Percentiles rank a stretch among this genome's conserved stretches.
phyloP scores from a whole-genome alignment of 1,139 yeast genomes.

The Hyphopichia burtonii region DNA sequence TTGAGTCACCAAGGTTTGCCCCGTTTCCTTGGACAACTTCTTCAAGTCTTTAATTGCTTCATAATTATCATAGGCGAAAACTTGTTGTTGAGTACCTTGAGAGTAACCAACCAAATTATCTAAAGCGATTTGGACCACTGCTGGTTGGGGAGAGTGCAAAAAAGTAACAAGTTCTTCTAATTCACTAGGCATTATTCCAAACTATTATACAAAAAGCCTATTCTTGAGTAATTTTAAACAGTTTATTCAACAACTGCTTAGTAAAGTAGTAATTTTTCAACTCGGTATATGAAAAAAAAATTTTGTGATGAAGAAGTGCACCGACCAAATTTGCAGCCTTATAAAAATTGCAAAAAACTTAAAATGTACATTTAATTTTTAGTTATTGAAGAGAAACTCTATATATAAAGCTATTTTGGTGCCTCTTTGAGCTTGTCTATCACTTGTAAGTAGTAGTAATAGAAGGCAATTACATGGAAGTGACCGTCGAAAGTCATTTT shows the following conservation, averaged over 20 bases:
- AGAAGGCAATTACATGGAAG: slow-evolving; percentile 28
- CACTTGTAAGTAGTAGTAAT: slow-evolving; percentile 36
- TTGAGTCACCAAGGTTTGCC: slow-evolving; percentile 58
- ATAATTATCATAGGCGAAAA: slow-evolving; percentile 70
- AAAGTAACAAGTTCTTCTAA: slow-evolving; percentile 74
- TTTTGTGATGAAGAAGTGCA: slow-evolving; percentile 1
- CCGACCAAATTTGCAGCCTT: slow-evolving; percentile 1
- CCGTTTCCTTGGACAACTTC: slow-evolving; percentile 48
- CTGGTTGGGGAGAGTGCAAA: slow-evolving; percentile 79
- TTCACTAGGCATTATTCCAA: slow-evolving; percentile 51
- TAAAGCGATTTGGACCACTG: slow-evolving; percentile 81
- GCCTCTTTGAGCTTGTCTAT: background rate
- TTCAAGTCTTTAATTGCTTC: slow-evolving; percentile 77
- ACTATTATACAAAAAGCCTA: background rate
- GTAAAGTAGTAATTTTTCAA: slow-evolving; percentile 1
- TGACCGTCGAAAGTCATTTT: slow-evolving; percentile 22
- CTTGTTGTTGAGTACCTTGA: slow-evolving; percentile 59
- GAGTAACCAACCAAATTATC: slow-evolving; percentile 84
- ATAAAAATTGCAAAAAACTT: background rate
- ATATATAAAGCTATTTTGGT: background rate
- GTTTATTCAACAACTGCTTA: background rate
- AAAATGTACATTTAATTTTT: background rate
- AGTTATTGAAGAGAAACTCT: background rate
- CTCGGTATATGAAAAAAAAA: background rate
- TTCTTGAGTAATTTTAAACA: background rate